Percentiles rank a stretch among this genome's conserved stretches.
These are phyloP conservation scores for Danielozyma ontarioensis DNA, from an alignment of 805 yeast genomes.

Conservation along the genomic window DNA sequence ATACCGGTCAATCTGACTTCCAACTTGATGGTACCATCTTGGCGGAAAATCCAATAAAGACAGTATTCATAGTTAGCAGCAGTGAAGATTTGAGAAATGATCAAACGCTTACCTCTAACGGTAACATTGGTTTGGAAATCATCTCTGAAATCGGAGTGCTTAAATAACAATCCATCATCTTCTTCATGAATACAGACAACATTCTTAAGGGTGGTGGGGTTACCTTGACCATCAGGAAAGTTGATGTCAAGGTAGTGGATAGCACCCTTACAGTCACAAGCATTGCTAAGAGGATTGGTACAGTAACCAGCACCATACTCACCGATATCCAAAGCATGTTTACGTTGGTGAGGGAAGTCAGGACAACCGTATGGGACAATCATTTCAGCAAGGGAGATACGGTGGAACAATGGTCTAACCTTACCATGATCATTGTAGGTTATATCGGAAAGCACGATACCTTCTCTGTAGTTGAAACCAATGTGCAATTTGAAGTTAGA, in stretches of 20 bases:
- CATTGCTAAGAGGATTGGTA: constrained; percentile 73
- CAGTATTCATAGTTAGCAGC: constrained; percentile 87
- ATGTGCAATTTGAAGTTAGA: constrained; percentile 72
- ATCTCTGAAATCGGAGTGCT: constrained; percentile 83
- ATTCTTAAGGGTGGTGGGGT: constrained; percentile 64
- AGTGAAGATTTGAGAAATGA: constrained; percentile 76
- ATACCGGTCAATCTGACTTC: constrained; percentile 81
- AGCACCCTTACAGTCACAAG: constrained; percentile 84
- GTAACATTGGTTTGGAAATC: constrained; percentile 68
- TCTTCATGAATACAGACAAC: constrained; percentile 85
- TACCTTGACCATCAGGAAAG: constrained; percentile 63
- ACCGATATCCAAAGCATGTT: constrained; percentile 83
- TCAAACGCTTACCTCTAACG: constrained; percentile 69
- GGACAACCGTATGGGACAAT: constrained; percentile 83
- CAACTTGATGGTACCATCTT: constrained; percentile 77
- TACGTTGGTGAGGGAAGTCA: constrained; percentile 75
- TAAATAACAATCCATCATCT: constrained; percentile 74
- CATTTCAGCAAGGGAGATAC: constrained; percentile 76
- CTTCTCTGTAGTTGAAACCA: constrained; percentile 84
- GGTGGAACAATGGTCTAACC: constrained; percentile 69
- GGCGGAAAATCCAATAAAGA: constrained; percentile 77
- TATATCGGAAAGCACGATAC: constrained; percentile 72
- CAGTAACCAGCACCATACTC: constrained; percentile 86
- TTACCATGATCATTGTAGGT: constrained; percentile 72
- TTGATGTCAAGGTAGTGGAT: constrained; percentile 81